phyloP scores from a whole-genome alignment of 2,329 filamentous ascomycete species.

The Aschersonia sp. region DNA sequence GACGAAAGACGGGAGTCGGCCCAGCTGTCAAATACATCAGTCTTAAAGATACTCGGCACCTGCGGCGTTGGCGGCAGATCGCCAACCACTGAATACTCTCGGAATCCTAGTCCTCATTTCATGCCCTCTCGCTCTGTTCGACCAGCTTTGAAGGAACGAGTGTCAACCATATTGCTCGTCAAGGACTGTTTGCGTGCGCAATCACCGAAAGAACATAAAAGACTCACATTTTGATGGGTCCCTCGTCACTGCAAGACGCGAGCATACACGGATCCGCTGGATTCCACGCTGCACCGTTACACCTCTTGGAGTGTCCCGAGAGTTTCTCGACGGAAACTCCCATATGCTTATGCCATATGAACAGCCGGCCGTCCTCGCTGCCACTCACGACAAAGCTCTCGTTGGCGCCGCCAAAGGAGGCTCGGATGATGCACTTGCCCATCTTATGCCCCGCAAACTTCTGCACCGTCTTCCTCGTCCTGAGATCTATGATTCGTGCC shows the following conservation, averaged over 20 bases:
- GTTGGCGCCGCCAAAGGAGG: conserved; percentile 73
- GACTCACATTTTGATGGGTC: conserved; percentile 70
- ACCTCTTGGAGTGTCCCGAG: conserved; percentile 57
- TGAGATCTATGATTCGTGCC: conserved; percentile 66
- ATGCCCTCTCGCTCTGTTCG: too few species aligned
- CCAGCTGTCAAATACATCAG: too few species aligned
- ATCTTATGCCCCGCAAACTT: conserved; percentile 65
- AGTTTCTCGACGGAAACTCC: conserved; percentile 64
- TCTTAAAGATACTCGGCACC: too few species aligned
- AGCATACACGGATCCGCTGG: conserved; percentile 71
- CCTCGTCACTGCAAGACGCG: conserved; percentile 83
- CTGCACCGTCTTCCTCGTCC: conserved; percentile 55
- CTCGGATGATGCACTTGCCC: conserved; percentile 66
- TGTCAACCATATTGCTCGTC: too few species aligned
- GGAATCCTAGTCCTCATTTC: too few species aligned
- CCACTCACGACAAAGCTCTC: conserved; percentile 88
- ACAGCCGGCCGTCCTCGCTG: conserved; percentile 65
- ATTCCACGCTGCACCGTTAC: conserved; percentile 85
- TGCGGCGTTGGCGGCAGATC: too few species aligned
- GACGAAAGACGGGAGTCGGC: too few species aligned
- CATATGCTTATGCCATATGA: conserved; percentile 84
- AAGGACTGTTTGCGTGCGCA: too few species aligned
- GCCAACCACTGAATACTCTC: too few species aligned
- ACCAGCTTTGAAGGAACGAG: too few species aligned
- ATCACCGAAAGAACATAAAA: too few species aligned